A percentile compares a stretch with the other conserved stretches of the same genome.
Conservation (phyloP, 2,329 filamentous ascomycete genomes). For the Mollisiaceae sp. region DNA sequence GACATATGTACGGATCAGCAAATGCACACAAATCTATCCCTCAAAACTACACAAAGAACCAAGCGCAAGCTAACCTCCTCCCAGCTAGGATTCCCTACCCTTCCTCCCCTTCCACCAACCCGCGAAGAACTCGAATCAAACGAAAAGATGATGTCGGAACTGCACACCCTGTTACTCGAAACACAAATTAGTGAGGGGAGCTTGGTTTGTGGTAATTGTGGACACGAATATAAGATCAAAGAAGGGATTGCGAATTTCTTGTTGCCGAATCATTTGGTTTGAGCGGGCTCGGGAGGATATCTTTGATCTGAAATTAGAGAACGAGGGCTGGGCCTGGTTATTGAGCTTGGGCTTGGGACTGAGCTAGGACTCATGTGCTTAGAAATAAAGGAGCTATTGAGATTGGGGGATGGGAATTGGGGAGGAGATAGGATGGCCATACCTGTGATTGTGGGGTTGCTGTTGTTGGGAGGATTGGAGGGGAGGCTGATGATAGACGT, state of each 20-base stretch:
- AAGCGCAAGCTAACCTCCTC: constrained; percentile 11
- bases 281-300: constrained; percentile 31
- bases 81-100: constrained; percentile 78
- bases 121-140: constrained; percentile 66
- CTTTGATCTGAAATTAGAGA: not conserved
- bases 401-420: too few relatives aligned
- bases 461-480: too few relatives aligned
- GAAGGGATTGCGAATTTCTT: constrained; percentile 98
- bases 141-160: constrained; percentile 73
- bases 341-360: too few relatives aligned
- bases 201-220: constrained; percentile 88
- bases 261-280: constrained; percentile 87
- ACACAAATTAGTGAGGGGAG: constrained; percentile 89
- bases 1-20: constrained; percentile 8
- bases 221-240: constrained; percentile 91
- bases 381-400: too few relatives aligned
- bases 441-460: too few relatives aligned
- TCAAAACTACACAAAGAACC: constrained; percentile 11
- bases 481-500: not conserved
- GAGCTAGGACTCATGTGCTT: too few relatives aligned
- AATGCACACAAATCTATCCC: not conserved
- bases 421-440: too few relatives aligned
- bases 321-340: too few relatives aligned
- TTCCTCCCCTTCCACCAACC: constrained; percentile 69
- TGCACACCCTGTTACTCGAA: constrained; percentile 84